Base-by-base conservation (phyloP, 345 rosid species). In the Microcos paniculata region DNA sequence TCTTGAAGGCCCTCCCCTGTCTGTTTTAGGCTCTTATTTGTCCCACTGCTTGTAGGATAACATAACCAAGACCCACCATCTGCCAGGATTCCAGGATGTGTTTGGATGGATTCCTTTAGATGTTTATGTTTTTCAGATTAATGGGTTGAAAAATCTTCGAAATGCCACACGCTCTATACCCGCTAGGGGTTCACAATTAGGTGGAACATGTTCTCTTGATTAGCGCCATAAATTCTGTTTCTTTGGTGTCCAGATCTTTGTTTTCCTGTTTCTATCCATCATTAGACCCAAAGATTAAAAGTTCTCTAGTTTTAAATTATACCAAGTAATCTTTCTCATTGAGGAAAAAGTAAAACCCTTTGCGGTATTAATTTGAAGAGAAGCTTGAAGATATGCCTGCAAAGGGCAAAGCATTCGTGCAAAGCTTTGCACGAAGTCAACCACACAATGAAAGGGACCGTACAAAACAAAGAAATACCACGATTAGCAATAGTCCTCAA, bases 1-100 rank as follows among this genome's bases (percentile, higher is more conserved):
- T 5, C 5, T 76, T 69, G 38, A 70, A 70, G 73, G 46, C 80
- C 75, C 64, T 42, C 78, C 51, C 62, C 30, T 80, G 74, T 77
- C 74, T 48, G 24, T 68, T 24, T 8, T 15, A 67, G 23, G 26
- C 56, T 62, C 3, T 62, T 56, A 42, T 75, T 79, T 82, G 74
- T 82, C 83, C 71, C 42, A 48, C 48, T 70, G 16, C n/a, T 46
- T 62, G 73, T 21, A 62, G 56, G 65, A 70, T 63, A 62, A 63
- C 73, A 31, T 21, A 3, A 63, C 30, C 4, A 11, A 52, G 62
- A 59, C 71, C 68, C 57, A 56, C 48, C 78, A n/a, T 19, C 21
- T 69, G 9, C 78, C 62, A 70, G 26, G 76, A 33, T 52, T 82
- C 55, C 71, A 26, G 81, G 79, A 76, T 65, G 24, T 46, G 14